phyloP scores from a whole-genome alignment of 1,284 basidiomycete genomes.

The Papiliotrema nemorosa region DNA sequence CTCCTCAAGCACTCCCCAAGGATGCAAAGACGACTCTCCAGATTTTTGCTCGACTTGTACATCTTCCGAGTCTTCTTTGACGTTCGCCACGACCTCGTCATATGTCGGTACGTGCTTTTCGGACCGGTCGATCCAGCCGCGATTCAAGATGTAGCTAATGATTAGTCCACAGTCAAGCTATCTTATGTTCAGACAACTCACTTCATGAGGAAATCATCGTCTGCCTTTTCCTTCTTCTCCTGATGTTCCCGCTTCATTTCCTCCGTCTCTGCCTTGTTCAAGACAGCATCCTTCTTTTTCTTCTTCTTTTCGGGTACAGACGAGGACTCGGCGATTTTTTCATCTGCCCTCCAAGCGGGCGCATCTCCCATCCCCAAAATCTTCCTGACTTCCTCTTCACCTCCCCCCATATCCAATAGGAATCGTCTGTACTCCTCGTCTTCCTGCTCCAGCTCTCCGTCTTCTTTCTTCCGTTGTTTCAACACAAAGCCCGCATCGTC shows the following conservation, averaged over 20 bases:
- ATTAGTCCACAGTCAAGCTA: neutral
- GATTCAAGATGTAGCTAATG: constrained; percentile 82
- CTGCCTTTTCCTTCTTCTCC: constrained; percentile 41
- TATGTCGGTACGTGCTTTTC: constrained; percentile 73
- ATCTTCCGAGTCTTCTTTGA: constrained; percentile 39
- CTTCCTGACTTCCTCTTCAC: constrained; percentile 62
- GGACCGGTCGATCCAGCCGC: constrained; percentile 86
- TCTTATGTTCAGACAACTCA: constrained; percentile 50
- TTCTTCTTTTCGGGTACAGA: constrained; percentile 69
- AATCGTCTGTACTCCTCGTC: constrained; percentile 76
- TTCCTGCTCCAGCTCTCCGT: constrained; percentile 70
- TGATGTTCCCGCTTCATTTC: constrained; percentile 28
- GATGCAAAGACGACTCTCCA: constrained; percentile 35
- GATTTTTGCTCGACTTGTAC: constrained; percentile 27
- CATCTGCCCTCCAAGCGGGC: constrained; percentile 47
- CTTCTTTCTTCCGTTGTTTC: constrained; percentile 60
- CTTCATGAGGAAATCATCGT: constrained; percentile 79
- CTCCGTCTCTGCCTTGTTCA: constrained; percentile 20
- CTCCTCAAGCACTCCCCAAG: constrained; percentile 51
- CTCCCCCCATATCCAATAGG: constrained; percentile 71
- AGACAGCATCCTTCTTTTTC: constrained; percentile 55
- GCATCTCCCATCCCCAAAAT: constrained; percentile 49
- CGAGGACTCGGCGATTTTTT: constrained; percentile 39
- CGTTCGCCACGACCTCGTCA: constrained; percentile 61
- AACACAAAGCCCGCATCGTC: constrained; percentile 56